A percentile compares a stretch with the other conserved stretches of the same genome.
Evolutionary conservation across 2,329 filamentous ascomycete genomes (phyloP).

Genomic region (Cytospora schulzeri): DNA sequence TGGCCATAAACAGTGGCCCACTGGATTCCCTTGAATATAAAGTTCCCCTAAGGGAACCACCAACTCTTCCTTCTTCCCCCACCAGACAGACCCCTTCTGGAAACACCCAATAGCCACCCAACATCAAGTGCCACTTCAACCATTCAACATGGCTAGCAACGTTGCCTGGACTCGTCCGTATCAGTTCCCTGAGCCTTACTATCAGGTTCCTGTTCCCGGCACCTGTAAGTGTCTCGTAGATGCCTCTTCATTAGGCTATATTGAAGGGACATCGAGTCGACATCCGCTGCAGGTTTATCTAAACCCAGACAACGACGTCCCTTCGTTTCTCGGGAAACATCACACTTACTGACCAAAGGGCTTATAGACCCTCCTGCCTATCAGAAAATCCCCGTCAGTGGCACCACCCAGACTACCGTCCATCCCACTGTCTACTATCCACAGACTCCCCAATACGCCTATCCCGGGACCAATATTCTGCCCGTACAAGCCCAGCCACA

Average conservation of each 20-base stretch:
- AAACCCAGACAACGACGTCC: neutral
- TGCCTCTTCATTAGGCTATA: neutral
- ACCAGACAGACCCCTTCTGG: neutral
- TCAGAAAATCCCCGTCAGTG: conserved; percentile 15
- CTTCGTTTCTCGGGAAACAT: neutral
- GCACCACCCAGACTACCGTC: conserved; percentile 7
- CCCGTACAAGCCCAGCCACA: neutral
- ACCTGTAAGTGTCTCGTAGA: conserved; percentile 1
- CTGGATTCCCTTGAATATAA: neutral
- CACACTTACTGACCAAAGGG: neutral
- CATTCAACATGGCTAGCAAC: conserved; percentile 5
- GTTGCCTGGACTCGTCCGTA: neutral
- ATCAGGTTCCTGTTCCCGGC: conserved; percentile 11
- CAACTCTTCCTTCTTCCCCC: neutral
- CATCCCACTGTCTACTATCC: neutral
- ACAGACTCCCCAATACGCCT: neutral
- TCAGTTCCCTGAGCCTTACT: conserved; percentile 16
- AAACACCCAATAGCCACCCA: neutral
- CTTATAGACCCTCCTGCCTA: neutral
- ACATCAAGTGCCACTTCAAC: neutral
- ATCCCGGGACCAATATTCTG: neutral
- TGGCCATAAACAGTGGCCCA: neutral
- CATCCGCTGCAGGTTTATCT: too few species aligned
- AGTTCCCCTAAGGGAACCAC: neutral
- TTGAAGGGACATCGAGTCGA: too few species aligned